Evolutionary conservation across 257 asterid species (phyloP), one percentile per base, ranked within the genome.

Genomic region (Solanum verrucosum): DNA sequence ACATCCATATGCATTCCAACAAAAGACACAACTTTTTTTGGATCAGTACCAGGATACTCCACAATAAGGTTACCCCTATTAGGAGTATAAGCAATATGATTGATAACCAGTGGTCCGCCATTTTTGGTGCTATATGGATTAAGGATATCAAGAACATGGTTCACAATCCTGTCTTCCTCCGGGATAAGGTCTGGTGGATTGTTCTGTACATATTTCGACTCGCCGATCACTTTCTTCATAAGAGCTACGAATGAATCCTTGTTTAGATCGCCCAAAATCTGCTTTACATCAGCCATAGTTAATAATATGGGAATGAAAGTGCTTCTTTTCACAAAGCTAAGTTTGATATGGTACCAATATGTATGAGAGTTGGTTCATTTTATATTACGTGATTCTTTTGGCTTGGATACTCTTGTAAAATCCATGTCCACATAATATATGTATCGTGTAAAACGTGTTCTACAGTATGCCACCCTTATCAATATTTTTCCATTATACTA

Each of bases 1-100:
- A 97, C 98, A 90, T 95, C 99, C 99, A 97, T 95, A 86, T 97
- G 99, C 99, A 97, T 97, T 20, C 99, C 99, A 18, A 97, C 99
- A 83, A 97, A 97, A 7, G 99, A 97, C 87, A 97, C 46, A 83
- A 97, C 63, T 78, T 92, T 93, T 11, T 94, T 95, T 14, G 98
- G 95, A 68, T 92, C 90, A 81, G 98, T 94, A 77, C 99, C 99
- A 5, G 98, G 99, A 59, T 94, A 96, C 92, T 96, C 98, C 21
- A 96, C 99, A 84, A 96, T 95, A 63, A 96, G 97, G 68, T 96
- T 96, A 14, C 99, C 98, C 89, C 99, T 92, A 18, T 93, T 93
- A 85, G 99, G 95, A 92, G 92, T 95, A 92, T 95, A 96, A 4
- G 96, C n/a, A 75, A 92, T 95, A 87, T 96, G 98, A 68, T 93